A percentile compares a stretch with the other conserved stretches of the same genome.
Evolutionary conservation across 2,329 filamentous ascomycete species (phyloP).

Genomic region (Tolypocladium cylindrosporum): DNA sequence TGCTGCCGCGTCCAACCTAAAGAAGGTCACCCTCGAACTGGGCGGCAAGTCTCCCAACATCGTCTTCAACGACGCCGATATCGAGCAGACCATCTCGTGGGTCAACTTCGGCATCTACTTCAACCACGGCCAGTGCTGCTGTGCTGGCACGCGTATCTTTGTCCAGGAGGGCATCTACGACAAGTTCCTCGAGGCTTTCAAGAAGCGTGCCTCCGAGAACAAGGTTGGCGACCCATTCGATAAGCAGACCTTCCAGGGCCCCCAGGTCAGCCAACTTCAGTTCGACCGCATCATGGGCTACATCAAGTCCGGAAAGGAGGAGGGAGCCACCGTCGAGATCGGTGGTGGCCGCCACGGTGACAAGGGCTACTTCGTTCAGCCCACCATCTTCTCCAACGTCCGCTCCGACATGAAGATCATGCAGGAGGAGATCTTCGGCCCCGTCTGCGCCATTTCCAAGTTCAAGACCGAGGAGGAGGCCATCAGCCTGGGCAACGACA

Average conservation of each 20-base stretch:
- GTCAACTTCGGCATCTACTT: conserved; percentile 62
- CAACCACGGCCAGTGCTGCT: conserved; percentile 59
- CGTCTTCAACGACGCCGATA: conserved; percentile 67
- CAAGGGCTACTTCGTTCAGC: conserved; percentile 85
- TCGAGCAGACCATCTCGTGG: conserved; percentile 68
- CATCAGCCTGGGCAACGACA: conserved; percentile 64
- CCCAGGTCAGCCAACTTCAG: conserved; percentile 76
- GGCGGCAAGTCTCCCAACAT: conserved; percentile 77
- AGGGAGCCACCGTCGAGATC: conserved; percentile 52
- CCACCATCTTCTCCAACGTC: conserved; percentile 82
- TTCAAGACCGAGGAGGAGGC: conserved; percentile 77
- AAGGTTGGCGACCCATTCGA: conserved; percentile 76
- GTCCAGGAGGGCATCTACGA: conserved; percentile 83
- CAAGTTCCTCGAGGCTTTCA: conserved; percentile 74
- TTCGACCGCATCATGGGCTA: conserved; percentile 82
- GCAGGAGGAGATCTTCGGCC: conserved; percentile 87
- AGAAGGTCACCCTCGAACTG: conserved; percentile 74
- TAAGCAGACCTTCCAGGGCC: conserved; percentile 74
- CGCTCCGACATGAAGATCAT: conserved; percentile 80
- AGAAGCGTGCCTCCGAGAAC: conserved; percentile 64
- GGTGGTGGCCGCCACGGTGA: conserved; percentile 46
- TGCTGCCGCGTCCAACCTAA: conserved; percentile 65
- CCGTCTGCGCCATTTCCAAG: conserved; percentile 76
- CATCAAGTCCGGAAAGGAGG: conserved; percentile 57
- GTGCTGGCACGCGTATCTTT: conserved; percentile 73